Base-by-base conservation (phyloP, 2,329 filamentous ascomycete genomes). In the Chaetomiaceae sp. region DNA sequence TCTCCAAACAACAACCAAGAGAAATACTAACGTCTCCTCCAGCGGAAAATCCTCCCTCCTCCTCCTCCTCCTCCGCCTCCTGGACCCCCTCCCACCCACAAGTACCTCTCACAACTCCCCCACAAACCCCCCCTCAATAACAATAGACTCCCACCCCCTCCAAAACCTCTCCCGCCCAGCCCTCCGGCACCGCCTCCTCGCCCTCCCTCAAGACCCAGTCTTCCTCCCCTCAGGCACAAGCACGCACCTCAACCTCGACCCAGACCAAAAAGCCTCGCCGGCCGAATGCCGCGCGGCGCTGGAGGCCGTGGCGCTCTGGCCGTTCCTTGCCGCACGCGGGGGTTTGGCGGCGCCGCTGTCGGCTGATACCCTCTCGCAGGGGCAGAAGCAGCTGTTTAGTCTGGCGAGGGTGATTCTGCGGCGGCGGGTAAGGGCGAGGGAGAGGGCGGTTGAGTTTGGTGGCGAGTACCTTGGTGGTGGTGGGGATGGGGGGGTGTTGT, bases 321-420 rank as follows among this genome's bases (percentile, higher is more conserved):
- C 44, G 0, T 64, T 70, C 10, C 58, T 72, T 0, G 41, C 60
- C 0, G 61, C 65, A 4, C 59, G 63, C 3, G 70, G 70, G 3
- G 70, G 70, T 0, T 54, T 73, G 0, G 55, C 60, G 3, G 61
- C 62, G 0, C 57, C 51, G 2, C 71, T 84, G 55, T 68, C 70
- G n/a, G 66, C 72, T 2, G 70, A 76, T 6, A 68, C 71, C 44
- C 67, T 83, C 5, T 77, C 73, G 5, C 73, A 77, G 30, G 83
- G 83, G 0, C 82, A 86, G 62, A 75, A 74, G 39, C 83, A 86
- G 59, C 70, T 86, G 0, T 83, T 87, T 57, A 81, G 76, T 55
- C 71, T 87, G 1, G 82, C 78, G 0, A 66, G 82, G 0, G 82
- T 80, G 0, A 70, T 85, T 16, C 63, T 86, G 7, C 66, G 75